phyloP scores from a whole-genome alignment of 495 filamentous ascomycete genomes.

The Hypoxylon crocopeplum region DNA sequence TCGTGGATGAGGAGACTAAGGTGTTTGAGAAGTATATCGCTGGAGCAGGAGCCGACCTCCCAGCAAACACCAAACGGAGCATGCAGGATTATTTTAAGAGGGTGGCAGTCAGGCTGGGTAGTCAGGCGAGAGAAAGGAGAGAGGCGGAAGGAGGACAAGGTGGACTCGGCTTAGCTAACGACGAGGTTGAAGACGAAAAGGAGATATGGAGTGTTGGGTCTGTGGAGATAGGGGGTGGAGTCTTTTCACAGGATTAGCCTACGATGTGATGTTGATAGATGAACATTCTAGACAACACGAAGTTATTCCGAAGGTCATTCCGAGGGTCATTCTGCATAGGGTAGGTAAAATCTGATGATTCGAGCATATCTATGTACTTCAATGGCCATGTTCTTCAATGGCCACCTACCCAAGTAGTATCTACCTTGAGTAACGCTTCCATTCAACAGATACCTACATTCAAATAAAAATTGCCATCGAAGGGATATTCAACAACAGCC shows the following conservation, averaged over 20 bases:
- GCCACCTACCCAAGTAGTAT: too few species aligned
- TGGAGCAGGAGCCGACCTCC: slow-evolving; percentile 55
- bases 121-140: slow-evolving; percentile 82
- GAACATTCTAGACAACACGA: slow-evolving; percentile 5
- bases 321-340: slow-evolving; percentile 5
- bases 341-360: slow-evolving; percentile 8
- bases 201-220: slow-evolving; percentile 96
- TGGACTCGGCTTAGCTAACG: slow-evolving; percentile 81
- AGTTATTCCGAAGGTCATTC: neutral
- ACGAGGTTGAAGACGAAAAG: slow-evolving; percentile 91
- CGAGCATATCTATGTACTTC: neutral
- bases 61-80: slow-evolving; percentile 76
- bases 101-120: slow-evolving; percentile 79
- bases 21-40: slow-evolving; percentile 91
- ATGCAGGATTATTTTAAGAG: slow-evolving; percentile 99
- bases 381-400: too few species aligned
- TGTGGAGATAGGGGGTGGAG: slow-evolving; percentile 77
- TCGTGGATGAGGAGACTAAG: slow-evolving; percentile 82
- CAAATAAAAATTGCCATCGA: too few species aligned
- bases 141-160: slow-evolving; percentile 91
- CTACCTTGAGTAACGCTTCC: too few species aligned
- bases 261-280: neutral
- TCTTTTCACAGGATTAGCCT: slow-evolving; percentile 54
- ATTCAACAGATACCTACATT: too few species aligned
- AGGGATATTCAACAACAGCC: too few species aligned